These are phyloP conservation scores for Diutina pseudorugosa DNA, from an alignment of 1,139 yeast species.

Conservation along the genomic window DNA sequence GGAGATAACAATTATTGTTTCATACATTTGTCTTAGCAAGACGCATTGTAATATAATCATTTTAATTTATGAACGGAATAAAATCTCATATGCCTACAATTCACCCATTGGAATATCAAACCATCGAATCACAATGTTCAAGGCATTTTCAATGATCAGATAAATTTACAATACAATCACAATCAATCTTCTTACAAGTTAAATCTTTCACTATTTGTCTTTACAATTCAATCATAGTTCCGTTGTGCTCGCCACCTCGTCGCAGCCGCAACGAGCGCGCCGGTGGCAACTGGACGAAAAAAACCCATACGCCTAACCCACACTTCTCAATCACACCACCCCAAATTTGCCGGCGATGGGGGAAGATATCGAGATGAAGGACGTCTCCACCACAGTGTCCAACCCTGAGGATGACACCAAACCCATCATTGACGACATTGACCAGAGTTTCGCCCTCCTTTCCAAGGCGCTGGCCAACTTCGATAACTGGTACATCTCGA, in stretches of 20 bases:
- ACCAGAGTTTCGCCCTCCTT: slow-evolving; percentile 41
- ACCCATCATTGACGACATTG: slow-evolving; percentile 28
- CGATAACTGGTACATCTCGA: slow-evolving; percentile 81
- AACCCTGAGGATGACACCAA: not conserved
- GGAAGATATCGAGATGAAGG: slow-evolving; percentile 21
- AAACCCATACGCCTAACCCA: not conserved
- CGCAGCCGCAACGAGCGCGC: not conserved
- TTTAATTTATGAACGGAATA: too few relatives aligned
- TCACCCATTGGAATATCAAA: too few relatives aligned
- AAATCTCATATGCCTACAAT: too few relatives aligned
- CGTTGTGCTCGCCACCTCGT: not conserved
- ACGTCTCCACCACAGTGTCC: slow-evolving; percentile 9
- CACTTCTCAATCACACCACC: not conserved
- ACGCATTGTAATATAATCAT: too few relatives aligned
- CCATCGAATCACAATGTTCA: too few relatives aligned
- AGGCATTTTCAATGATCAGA: too few relatives aligned
- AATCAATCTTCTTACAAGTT: too few relatives aligned
- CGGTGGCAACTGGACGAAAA: slow-evolving; percentile 2
- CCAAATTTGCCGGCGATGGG: not conserved
- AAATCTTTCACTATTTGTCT: too few relatives aligned
- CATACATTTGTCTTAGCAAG: too few relatives aligned
- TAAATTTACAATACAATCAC: too few relatives aligned
- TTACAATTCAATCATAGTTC: too few relatives aligned
- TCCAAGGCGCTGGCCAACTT: slow-evolving; percentile 63
- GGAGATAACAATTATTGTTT: too few relatives aligned